Base-by-base conservation (phyloP, 495 filamentous ascomycete genomes). In the Aspergillus biplanus region DNA sequence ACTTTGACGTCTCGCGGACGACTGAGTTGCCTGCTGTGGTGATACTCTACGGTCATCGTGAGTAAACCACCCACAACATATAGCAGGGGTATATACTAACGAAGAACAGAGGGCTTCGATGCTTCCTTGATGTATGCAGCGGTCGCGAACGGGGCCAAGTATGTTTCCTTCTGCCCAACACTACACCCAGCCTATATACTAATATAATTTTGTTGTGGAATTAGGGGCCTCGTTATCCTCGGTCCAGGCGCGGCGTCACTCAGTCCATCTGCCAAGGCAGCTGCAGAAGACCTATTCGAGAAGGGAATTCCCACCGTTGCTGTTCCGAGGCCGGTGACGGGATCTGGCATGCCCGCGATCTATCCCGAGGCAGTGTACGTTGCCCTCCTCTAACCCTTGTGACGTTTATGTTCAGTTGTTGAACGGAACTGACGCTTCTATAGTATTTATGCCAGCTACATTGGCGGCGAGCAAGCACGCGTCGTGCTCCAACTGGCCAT, bases 31-130 rank as follows among this genome's bases (percentile, higher is more conserved):
- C 56, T 0, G 8, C 56, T 49, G 56, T 58, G 21, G 18, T 58
- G 6, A 34, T 58, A n/a, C 56, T 58, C 42, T 48, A 49, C 21
- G 56, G 56, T 1, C 56, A 58, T 18, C 56, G 56, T 58, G 16
- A 33, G 56, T 46, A 3, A 33, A 55, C 13, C 49, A 27, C 21
- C 13, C 49, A 27, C 21, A 52, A 27, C 5, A 32, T 12, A 3
- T 5, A 52, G 16, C 1, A 18, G 4, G 6, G 21, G 16, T 12
- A 27, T 7, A 13, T 32, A 21, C 21, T 52, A 32, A 52, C 32
- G 5, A 32, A 27, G 1, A 12, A 16, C 3, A 58, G 39, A 58
- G 42, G 42, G 42, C 37, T 34, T 58, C 9, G 42, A 58, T 12
- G 56, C 56, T 1, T 34, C 42, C 31, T 4, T 58, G 31, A 49